Evolutionary conservation across 1,139 yeast species (phyloP), one percentile per base, ranked within the genome.

Genomic region (Saccharomycopsis crataegensis): DNA sequence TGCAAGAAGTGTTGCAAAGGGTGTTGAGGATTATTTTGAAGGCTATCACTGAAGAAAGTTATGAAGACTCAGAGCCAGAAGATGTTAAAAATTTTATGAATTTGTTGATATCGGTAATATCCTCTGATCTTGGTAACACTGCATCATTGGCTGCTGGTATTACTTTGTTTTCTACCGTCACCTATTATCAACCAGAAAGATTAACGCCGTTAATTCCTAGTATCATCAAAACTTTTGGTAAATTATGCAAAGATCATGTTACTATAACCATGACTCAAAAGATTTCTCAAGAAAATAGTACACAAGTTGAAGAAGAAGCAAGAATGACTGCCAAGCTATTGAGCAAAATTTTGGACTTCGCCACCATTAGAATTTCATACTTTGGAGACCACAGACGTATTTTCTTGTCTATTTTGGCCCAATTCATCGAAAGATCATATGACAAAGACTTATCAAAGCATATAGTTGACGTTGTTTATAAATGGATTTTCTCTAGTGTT

Each of bases 331-430:
- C 93, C 1, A 80, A 79, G 58, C 70, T 91, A 28, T 71, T 91
- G 52, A 89, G 86, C 59, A 86, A 86, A 67, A 80, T 89, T 37
- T 73, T 94, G 51, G 86, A 85, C 59, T 77, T 93, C 54, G 82
- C 93, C 1, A 82, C 96, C 0, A 77, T 80, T 74, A 79, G 97
- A 62, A 88, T 94, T 14, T 80, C 95, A 0, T 77, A 80, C 37
- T 74, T 94, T 38, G 98, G 96, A 1, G 99, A 94, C 61, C 96
- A 93, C 64, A 79, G 99, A 58, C 78, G 99, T 52, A 83, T 89
- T 28, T 94, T 91, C 65, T 71, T 94, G 60, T 84, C 96, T 0
- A 73, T 91, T 7, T 74, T 93, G 53, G 97, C 96, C 0, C 96
- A 93, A 62, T 74, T 93, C 60, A 86, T 93, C 60, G 99, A 94